These are phyloP conservation scores for Pythium oligandrum DNA, from an alignment of 352 stramenopile species.

Conservation along the genomic window DNA sequence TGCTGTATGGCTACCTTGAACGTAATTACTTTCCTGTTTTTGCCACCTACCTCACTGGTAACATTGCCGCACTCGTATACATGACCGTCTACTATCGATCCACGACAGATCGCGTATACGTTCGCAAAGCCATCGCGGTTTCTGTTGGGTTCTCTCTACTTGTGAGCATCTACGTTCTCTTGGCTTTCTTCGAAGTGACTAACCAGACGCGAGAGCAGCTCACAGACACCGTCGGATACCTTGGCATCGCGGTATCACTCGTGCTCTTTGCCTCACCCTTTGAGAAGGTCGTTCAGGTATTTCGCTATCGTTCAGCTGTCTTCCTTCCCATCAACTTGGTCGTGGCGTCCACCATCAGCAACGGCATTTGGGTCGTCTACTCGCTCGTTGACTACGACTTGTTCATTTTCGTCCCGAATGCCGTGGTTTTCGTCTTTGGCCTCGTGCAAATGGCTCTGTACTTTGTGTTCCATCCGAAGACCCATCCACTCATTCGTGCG, in stretches of 20 bases:
- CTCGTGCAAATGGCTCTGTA: conserved; percentile 39
- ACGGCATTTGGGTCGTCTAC: conserved; percentile 51
- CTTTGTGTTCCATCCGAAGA: conserved; percentile 48
- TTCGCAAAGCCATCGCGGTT: conserved; percentile 20
- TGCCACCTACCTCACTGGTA: conserved; percentile 34
- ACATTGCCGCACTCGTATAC: conserved; percentile 31
- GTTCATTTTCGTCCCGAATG: conserved; percentile 55
- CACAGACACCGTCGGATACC: conserved; percentile 26
- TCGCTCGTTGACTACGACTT: conserved; percentile 33
- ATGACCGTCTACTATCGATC: conserved; percentile 47
- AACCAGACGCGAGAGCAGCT: conserved; percentile 24
- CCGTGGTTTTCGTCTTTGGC: conserved; percentile 25
- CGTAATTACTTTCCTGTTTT: conserved; percentile 46
- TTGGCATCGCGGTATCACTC: conserved; percentile 38
- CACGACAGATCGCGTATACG: conserved; percentile 19
- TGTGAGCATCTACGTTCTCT: conserved; percentile 34
- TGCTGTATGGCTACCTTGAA: conserved; percentile 46
- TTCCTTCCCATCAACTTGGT: conserved; percentile 61
- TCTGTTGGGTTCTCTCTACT: conserved; percentile 13
- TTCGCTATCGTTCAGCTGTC: conserved; percentile 44
- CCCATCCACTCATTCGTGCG: conserved; percentile 16
- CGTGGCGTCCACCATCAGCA: conserved; percentile 44
- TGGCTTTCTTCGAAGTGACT: conserved; percentile 29
- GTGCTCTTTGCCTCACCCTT: conserved; percentile 57
- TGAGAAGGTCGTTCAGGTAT: conserved; percentile 41